Conservation (phyloP, 1,139 yeast genomes). For the Saccharomycopsis hybrid region DNA sequence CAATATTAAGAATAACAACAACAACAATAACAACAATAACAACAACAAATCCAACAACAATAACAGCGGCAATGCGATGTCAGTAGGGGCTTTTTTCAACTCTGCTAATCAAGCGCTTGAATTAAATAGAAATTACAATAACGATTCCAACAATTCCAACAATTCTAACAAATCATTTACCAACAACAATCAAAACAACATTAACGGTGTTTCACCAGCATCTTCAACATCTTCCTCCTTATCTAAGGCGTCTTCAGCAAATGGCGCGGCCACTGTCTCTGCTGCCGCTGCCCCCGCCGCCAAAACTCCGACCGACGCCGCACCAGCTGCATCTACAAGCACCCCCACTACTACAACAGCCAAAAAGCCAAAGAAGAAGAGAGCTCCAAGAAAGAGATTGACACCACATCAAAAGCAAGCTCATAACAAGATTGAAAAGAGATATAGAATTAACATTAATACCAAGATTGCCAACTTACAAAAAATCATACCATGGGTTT, state of each 20-base stretch:
- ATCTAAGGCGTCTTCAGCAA: not conserved
- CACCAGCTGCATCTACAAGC: not conserved
- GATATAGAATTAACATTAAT: conserved; percentile 66
- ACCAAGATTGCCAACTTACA: conserved; percentile 64
- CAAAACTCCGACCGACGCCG: conserved; percentile 19
- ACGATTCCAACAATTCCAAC: not conserved
- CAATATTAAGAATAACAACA: not conserved
- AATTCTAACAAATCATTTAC: too few relatives aligned
- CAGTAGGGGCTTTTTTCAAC: not conserved
- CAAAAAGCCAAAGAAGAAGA: conserved; percentile 32
- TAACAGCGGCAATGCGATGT: not conserved
- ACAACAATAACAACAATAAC: not conserved
- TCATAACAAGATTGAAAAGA: conserved; percentile 64
- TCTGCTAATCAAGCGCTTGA: not conserved
- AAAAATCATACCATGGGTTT: conserved; percentile 58
- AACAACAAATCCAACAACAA: not conserved
- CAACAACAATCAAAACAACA: too few relatives aligned
- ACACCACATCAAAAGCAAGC: conserved; percentile 62
- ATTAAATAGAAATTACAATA: not conserved
- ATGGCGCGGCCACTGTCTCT: too few relatives aligned
- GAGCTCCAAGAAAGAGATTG: conserved; percentile 51
- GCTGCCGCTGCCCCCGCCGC: conserved; percentile 2
- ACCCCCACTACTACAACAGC: not conserved
- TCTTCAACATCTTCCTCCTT: conserved; percentile 17
- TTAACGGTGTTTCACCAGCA: too few relatives aligned